Base-by-base conservation (phyloP, 106 monocot species). In the Dendrobium huoshanense region DNA sequence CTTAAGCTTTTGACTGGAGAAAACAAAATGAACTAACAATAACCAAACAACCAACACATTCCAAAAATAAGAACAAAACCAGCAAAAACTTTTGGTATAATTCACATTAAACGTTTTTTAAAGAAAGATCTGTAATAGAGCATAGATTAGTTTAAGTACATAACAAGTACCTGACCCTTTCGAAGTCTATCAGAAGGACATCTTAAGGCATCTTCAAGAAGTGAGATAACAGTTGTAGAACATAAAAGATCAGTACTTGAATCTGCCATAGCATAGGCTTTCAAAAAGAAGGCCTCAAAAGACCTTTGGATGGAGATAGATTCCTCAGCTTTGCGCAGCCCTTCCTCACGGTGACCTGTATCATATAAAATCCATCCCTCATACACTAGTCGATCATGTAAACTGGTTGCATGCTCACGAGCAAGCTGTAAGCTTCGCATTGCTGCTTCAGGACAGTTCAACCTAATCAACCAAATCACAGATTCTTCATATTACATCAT, bases 311-410 rank as follows among this genome's bases (percentile, higher is more conserved):
- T 83, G 20, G 86, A 77, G 72, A 99, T 99, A 3, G 99, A 99
- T 76, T 93, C 85, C 87, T 99, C 95, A 37, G 95, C 93, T 85
- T 99, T 99, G 18, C 77, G 80, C 16, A 99, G 79, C 3, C 92
- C 99, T 84, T 95, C 99, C 58, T 99, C 89, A 55, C 95, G 90
- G 77, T 99, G 95, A 16, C 99, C 99, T 67, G 95, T 93, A 70
- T 99, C 99, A 84, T 99, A 99, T 37, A 99, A 79, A 80, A 99
- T 91, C 99, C 99, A 99, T 31, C 99, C 99, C 81, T 99, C 99
- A 81, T 99, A 99, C 2, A 99, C 95, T 42, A 99, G 64, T 27
- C 91, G 88, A 56, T 99, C 99, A 84, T 93, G 95, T 48, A 91
- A 88, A 67, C 81, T 90, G 1, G 87, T 74, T 72, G 99, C 87